A percentile compares a stretch with the other conserved stretches of the same genome.
Evolutionary conservation across 169 alveolate species (phyloP).

Genomic region (Fabrea salina): DNA sequence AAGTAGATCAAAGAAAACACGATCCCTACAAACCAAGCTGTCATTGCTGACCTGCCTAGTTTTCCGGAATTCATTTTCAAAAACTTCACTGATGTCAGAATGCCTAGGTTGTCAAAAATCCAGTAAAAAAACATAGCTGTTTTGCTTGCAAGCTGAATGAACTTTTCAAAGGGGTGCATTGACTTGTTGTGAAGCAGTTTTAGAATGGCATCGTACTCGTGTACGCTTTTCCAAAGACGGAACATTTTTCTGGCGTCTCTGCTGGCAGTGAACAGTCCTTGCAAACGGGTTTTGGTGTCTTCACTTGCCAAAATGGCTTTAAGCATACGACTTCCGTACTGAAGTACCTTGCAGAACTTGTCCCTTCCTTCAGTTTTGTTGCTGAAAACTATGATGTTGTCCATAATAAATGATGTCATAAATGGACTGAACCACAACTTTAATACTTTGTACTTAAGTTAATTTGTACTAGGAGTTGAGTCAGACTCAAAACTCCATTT

Average conservation of each 20-base stretch:
- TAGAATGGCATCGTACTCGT: constrained; percentile 53
- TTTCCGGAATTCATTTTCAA: constrained; percentile 46
- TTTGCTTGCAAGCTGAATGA: constrained; percentile 46
- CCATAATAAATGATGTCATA: no score
- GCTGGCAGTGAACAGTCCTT: constrained; percentile 55
- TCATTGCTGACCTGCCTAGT: constrained; percentile 43
- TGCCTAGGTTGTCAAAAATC: constrained; percentile 63
- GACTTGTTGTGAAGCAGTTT: constrained; percentile 17
- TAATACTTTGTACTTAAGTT: no score
- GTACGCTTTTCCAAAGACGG: constrained; percentile 63
- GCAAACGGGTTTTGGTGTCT: constrained; percentile 51
- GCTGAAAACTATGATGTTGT: neutral
- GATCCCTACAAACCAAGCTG: constrained; percentile 63
- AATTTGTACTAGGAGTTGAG: no score
- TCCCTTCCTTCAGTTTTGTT: constrained; percentile 69
- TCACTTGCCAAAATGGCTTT: constrained; percentile 40
- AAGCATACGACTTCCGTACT: constrained; percentile 57
- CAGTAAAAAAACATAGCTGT: constrained; percentile 61
- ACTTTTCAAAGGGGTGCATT: constrained; percentile 30
- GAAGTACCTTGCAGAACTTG: constrained; percentile 69
- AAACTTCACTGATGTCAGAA: constrained; percentile 47
- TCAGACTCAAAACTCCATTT: no score
- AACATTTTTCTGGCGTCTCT: constrained; percentile 72
- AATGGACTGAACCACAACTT: no score
- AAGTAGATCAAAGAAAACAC: constrained; percentile 32